phyloP scores from a whole-genome alignment of 2,329 filamentous ascomycete genomes.

The Penicillium decumbens region DNA sequence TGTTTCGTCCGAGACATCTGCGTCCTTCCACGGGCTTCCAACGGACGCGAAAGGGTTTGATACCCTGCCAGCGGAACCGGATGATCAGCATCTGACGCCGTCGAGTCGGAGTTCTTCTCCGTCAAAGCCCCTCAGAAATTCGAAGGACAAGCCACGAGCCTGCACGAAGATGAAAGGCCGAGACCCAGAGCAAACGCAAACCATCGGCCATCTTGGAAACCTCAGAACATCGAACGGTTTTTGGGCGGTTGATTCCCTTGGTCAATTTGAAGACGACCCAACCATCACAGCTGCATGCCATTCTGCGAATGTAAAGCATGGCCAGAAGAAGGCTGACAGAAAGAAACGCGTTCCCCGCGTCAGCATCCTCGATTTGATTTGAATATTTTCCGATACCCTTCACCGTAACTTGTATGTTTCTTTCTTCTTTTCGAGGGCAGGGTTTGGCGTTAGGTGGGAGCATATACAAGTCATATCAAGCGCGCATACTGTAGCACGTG shows the following conservation, averaged over 20 bases:
- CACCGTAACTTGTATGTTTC: not conserved
- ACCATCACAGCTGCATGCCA: conserved; percentile 3
- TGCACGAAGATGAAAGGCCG: not conserved
- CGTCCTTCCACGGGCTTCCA: not conserved
- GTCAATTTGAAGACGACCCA: conserved; percentile 10
- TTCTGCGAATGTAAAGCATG: conserved; percentile 1
- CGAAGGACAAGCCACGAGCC: not conserved
- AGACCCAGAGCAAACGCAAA: not conserved
- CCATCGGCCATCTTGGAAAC: conserved; percentile 16
- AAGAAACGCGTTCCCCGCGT: conserved; percentile 33
- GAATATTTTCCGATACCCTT: conserved; percentile 6
- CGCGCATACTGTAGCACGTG: not conserved
- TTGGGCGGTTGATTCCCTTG: conserved; percentile 19
- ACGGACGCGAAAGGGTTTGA: not conserved
- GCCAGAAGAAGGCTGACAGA: conserved; percentile 10
- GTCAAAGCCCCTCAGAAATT: not conserved
- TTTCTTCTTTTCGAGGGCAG: not conserved
- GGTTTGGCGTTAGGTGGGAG: not conserved
- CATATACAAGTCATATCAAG: not conserved
- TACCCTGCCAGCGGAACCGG: not conserved
- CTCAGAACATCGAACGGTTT: conserved; percentile 22
- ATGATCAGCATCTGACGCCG: not conserved
- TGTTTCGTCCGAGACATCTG: not conserved
- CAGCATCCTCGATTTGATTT: conserved; percentile 33
- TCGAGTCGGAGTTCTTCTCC: not conserved